Evolutionary conservation across 2,329 filamentous ascomycete genomes (phyloP).

Genomic region (Colletotrichum liriopes): DNA sequence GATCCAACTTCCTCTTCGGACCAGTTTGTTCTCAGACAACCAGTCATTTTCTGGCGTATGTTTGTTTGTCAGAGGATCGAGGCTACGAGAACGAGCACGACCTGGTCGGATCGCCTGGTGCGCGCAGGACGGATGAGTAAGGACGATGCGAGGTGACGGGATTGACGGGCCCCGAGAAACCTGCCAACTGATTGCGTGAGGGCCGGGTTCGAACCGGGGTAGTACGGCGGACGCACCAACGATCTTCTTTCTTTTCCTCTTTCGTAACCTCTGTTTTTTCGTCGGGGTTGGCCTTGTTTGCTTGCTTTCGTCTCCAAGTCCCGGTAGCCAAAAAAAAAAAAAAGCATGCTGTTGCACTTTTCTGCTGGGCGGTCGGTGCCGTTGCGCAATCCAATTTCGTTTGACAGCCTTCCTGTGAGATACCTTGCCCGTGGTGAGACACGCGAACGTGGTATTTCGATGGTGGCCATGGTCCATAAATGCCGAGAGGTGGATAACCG

Average conservation of each 20-base stretch:
- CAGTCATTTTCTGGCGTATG: conserved; percentile 6
- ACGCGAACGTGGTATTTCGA: not conserved
- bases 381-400: conserved; percentile 9
- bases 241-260: conserved; percentile 10
- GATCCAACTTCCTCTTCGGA: conserved; percentile 6
- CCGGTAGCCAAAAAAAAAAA: conserved; percentile 1
- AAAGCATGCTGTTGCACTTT: conserved; percentile 11
- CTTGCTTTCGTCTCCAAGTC: conserved; percentile 22
- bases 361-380: conserved; percentile 1
- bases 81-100: conserved; percentile 21
- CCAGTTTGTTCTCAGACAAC: conserved; percentile 16
- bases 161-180: not conserved
- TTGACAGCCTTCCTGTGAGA: conserved; percentile 2
- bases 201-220: not conserved
- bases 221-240: conserved; percentile 10
- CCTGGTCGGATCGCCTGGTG: not conserved
- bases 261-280: not conserved
- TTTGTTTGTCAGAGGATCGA: conserved; percentile 6
- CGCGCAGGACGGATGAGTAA: not conserved
- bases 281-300: not conserved
- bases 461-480: conserved; percentile 3
- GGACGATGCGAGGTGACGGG: not conserved
- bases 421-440: conserved; percentile 1
- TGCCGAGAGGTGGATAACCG: conserved; percentile 19
- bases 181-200: not conserved